Percentiles rank a stretch among this genome's conserved stretches.
phyloP scores from a whole-genome alignment of 306 rosid genomes.

The Fagus crenata region DNA sequence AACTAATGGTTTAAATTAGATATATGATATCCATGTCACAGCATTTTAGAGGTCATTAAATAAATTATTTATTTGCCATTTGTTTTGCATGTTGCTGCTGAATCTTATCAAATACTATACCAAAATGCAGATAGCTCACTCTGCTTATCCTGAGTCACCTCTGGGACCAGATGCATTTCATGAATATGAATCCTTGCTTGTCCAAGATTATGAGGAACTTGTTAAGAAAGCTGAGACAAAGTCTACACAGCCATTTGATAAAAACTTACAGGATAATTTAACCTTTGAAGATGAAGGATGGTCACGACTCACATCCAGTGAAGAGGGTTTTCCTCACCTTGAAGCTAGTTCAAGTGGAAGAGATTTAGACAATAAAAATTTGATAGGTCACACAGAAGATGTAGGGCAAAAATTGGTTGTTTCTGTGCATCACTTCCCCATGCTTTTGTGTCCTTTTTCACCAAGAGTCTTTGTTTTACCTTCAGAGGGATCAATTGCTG shows the following conservation, averaged over 20 bases:
- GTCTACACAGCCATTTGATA: slow-evolving; percentile 30
- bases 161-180: slow-evolving; percentile 91
- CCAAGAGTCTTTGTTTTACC: slow-evolving; percentile 96
- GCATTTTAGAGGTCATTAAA: not conserved
- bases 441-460: slow-evolving; percentile 81
- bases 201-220: slow-evolving; percentile 91
- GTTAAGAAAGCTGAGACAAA: slow-evolving; percentile 52
- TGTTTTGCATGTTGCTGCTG: not conserved
- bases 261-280: slow-evolving; percentile 38
- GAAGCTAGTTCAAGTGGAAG: slow-evolving; percentile 66
- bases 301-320: slow-evolving; percentile 47
- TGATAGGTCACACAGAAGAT: slow-evolving; percentile 47
- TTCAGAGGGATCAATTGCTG: slow-evolving; percentile 81
- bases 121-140: slow-evolving; percentile 68
- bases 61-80: not conserved
- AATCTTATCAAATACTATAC: slow-evolving; percentile 25
- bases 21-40: not conserved
- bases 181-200: slow-evolving; percentile 85
- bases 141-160: slow-evolving; percentile 83
- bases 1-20: not conserved
- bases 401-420: slow-evolving; percentile 57
- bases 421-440: slow-evolving; percentile 88
- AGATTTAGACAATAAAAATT: slow-evolving; percentile 44
- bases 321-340: slow-evolving; percentile 45
- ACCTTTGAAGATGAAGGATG: slow-evolving; percentile 53